A percentile compares a stretch with the other conserved stretches of the same genome.
These are phyloP conservation scores for Gossypium herbaceum DNA, from an alignment of 345 rosid genomes.

Conservation along the genomic window DNA sequence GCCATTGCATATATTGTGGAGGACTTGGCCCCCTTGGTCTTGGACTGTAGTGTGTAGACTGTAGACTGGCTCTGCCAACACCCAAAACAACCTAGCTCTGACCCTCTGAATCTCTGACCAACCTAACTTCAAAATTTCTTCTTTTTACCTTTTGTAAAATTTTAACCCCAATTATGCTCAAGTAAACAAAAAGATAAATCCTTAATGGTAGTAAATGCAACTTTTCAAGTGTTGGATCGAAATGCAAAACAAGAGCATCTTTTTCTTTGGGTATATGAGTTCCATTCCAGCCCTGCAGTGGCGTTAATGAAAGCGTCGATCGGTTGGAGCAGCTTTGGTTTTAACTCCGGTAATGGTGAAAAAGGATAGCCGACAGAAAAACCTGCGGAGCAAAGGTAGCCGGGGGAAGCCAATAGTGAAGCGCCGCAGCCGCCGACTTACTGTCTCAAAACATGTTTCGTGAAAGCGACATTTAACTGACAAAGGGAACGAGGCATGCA, in stretches of 20 bases:
- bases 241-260: not conserved
- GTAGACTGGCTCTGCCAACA: slow-evolving; percentile 6
- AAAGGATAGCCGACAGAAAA: slow-evolving; percentile 17
- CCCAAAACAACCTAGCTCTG: not conserved
- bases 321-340: not conserved
- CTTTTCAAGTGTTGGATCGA: not conserved
- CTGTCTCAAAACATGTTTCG: slow-evolving; percentile 23
- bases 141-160: not conserved
- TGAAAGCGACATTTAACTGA: slow-evolving; percentile 46
- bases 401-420: slow-evolving; percentile 38
- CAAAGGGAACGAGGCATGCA: not conserved
- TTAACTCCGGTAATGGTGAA: not conserved
- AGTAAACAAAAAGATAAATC: not conserved
- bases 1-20: not conserved
- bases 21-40: not conserved
- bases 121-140: not conserved
- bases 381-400: slow-evolving; percentile 31
- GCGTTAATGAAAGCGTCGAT: too few relatives aligned
- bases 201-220: too few relatives aligned
- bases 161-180: not conserved
- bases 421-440: slow-evolving; percentile 61
- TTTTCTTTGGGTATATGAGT: not conserved
- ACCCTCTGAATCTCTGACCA: not conserved
- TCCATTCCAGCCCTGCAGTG: not conserved
- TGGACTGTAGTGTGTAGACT: slow-evolving; percentile 1